phyloP scores from a whole-genome alignment of 768 basidiomycete genomes.

The Amanita phalloides region DNA sequence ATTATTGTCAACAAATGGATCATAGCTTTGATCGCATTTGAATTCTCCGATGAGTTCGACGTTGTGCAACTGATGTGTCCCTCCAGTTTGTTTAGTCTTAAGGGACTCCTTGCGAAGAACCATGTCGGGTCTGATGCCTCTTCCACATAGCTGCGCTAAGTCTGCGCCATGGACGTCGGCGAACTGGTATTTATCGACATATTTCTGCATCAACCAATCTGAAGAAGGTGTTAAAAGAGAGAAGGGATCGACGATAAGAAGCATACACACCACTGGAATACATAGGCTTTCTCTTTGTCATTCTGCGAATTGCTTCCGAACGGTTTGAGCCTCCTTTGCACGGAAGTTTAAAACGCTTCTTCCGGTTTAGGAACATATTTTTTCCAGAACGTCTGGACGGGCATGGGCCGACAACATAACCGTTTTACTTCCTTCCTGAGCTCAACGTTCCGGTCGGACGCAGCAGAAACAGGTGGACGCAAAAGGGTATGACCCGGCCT shows the following conservation, averaged over 20 bases:
- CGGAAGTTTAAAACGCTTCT: background rate
- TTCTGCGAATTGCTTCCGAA: background rate
- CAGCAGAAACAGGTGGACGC: no score
- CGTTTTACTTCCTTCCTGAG: background rate
- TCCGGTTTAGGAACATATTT: background rate
- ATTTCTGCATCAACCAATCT: no score
- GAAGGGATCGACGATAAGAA: no score
- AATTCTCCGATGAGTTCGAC: background rate
- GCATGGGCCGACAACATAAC: background rate
- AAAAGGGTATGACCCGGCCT: no score
- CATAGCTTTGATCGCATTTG: background rate
- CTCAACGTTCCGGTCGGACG: no score
- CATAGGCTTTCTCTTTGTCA: no score
- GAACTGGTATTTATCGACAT: no score
- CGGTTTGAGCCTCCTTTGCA: background rate
- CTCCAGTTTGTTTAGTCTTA: no score
- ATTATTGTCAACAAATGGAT: background rate
- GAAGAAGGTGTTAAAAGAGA: no score
- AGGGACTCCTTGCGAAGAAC: background rate
- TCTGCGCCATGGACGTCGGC: background rate
- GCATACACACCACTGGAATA: no score
- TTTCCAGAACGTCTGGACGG: background rate
- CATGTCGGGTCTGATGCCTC: background rate
- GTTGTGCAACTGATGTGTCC: background rate
- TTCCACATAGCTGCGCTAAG: background rate